These are phyloP conservation scores for Solanum ossicruentum DNA, from an alignment of 257 asterid genomes.

Conservation along the genomic window DNA sequence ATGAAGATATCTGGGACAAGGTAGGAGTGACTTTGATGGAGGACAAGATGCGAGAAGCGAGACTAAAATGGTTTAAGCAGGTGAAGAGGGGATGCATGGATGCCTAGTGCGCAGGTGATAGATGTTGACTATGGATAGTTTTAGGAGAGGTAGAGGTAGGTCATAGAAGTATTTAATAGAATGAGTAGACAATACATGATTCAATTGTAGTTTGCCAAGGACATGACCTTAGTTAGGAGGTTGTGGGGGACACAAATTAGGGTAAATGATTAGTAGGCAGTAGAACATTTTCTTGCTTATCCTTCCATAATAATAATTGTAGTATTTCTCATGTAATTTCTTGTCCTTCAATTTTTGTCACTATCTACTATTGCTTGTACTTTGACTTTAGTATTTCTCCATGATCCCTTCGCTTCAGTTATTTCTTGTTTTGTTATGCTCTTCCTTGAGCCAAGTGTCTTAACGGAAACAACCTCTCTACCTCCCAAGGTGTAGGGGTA, in stretches of 20 bases:
- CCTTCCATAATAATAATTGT: not conserved
- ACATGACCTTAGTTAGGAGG: not conserved
- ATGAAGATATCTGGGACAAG: not conserved
- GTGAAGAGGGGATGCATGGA: not conserved
- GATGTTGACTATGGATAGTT: not conserved
- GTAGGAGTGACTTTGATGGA: not conserved
- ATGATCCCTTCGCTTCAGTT: not conserved
- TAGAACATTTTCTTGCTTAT: not conserved
- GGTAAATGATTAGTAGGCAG: not conserved
- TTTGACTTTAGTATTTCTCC: not conserved
- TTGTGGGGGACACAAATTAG: not conserved
- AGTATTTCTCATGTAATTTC: not conserved
- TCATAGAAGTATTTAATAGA: not conserved
- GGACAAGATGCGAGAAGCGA: not conserved
- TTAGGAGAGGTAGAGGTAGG: not conserved
- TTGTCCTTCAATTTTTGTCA: too few relatives aligned
- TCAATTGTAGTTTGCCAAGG: not conserved
- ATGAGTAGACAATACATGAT: not conserved
- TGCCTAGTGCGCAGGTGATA: not conserved
- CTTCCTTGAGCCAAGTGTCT: not conserved
- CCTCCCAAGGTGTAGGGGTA: not conserved
- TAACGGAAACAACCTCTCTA: not conserved
- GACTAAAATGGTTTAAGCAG: not conserved
- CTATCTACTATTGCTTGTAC: too few relatives aligned
- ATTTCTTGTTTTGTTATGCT: not conserved